Evolutionary conservation across 2,329 filamentous ascomycete genomes (phyloP), one percentile per base, ranked within the genome.

Genomic region (Elsinoe necatrix): DNA sequence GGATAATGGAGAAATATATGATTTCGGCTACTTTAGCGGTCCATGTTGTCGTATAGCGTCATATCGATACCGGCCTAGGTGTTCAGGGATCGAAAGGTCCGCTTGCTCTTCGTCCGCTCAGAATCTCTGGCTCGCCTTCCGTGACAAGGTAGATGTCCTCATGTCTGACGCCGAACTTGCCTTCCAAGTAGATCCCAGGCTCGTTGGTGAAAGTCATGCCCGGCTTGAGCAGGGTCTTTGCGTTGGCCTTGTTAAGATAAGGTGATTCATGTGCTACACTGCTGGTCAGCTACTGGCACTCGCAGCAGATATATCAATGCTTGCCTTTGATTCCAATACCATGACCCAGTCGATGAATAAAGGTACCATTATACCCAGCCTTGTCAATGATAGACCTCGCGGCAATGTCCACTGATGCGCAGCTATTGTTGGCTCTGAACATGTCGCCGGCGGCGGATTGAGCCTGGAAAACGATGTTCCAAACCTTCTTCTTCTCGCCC

Each of bases 161-260:
- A 63, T 84, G 80, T 35, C 81, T 71, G 1, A 84, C 80, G 0
- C 82, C 82, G 65, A 85, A 85, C 48, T 76, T 75, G 23, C 76
- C 75, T 20, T 80, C 73, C 0, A 84, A 68, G 64, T 85, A 85
- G 29, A 85, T 77, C 0, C 82, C 82, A 0, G 82, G 82, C 68
- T 85, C 82, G 8, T 78, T 77, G 0, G 82, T 84, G 59, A 85
- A 85, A 0, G 76, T 75, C 81, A 85, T 85, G 0, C 82, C 81
- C 0, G 78, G 70, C 45, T 72, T 70, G 4, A 84, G 68, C 0
- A 69, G 62, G 0, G 72, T 69, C 1, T 64, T 67, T 1, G 69
- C 70, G 62, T 85, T 85, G 57, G 79, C 82, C 63, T 83, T 81
- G 64, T 85, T 83, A 29, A 85, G 68, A 61, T 84, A 85, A 0